Conservation (phyloP, 108 stramenopile genomes). For the Stephanodiscus minutulus region DNA sequence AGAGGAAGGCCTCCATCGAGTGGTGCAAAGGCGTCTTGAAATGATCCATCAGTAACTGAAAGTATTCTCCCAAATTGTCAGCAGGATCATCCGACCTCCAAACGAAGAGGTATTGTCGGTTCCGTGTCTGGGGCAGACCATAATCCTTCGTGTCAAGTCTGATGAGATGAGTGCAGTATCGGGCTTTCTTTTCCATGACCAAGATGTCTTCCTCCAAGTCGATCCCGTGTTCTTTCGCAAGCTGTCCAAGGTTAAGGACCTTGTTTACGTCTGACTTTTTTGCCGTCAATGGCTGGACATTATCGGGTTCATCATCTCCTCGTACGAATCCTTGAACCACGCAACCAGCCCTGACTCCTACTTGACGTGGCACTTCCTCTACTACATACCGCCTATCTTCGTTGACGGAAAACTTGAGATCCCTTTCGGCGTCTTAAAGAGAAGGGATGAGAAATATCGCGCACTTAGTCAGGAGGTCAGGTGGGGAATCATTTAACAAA, state of each 20-base stretch:
- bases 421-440: slow-evolving; percentile 21
- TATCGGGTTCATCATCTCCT: slow-evolving; percentile 7
- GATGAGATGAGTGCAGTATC: slow-evolving; percentile 60
- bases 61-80: slow-evolving; percentile 68
- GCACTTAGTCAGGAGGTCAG: background rate
- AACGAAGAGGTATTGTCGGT: slow-evolving; percentile 67
- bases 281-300: slow-evolving; percentile 13
- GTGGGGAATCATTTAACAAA: background rate
- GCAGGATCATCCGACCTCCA: slow-evolving; percentile 58
- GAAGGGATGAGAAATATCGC: background rate
- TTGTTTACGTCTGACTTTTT: slow-evolving; percentile 31
- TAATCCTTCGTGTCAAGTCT: slow-evolving; percentile 72
- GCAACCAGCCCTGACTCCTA: slow-evolving; percentile 59
- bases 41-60: slow-evolving; percentile 55
- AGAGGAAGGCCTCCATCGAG: slow-evolving; percentile 69
- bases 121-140: slow-evolving; percentile 78
- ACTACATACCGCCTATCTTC: slow-evolving; percentile 43
- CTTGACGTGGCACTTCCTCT: slow-evolving; percentile 50
- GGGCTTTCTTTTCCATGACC: slow-evolving; percentile 54
- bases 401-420: slow-evolving; percentile 35
- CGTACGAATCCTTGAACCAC: slow-evolving; percentile 60
- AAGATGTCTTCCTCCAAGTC: slow-evolving; percentile 52
- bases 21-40: slow-evolving; percentile 68
- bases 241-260: slow-evolving; percentile 42
- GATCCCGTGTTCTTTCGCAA: slow-evolving; percentile 53